These are phyloP conservation scores for Phytophthora pseudosyringae DNA, from an alignment of 352 stramenopile species.

Conservation along the genomic window DNA sequence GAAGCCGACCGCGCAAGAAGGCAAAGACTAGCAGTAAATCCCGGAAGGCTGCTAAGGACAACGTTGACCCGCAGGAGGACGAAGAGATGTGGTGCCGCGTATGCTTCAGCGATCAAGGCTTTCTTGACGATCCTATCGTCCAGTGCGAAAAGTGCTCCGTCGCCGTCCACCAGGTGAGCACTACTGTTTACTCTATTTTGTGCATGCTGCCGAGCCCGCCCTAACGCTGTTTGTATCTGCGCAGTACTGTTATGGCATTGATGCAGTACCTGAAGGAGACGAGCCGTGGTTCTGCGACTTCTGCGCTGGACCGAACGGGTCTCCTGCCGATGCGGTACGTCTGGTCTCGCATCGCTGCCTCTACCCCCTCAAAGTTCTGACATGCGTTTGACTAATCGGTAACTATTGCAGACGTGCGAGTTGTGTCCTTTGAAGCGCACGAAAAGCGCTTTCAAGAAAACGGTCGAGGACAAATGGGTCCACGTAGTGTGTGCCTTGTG, in stretches of 20 bases:
- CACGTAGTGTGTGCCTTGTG: slow-evolving; percentile 90
- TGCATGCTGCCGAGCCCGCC: background rate
- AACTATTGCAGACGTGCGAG: slow-evolving; percentile 62
- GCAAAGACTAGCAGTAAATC: slow-evolving; percentile 31
- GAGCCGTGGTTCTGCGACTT: slow-evolving; percentile 88
- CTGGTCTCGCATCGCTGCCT: slow-evolving; percentile 1
- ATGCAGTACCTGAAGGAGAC: slow-evolving; percentile 79
- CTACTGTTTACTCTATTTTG: background rate
- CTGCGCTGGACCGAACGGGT: slow-evolving; percentile 53
- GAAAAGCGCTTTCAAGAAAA: slow-evolving; percentile 87
- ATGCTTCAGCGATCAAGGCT: slow-evolving; percentile 89
- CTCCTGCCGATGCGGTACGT: slow-evolving; percentile 60
- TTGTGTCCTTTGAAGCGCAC: slow-evolving; percentile 75
- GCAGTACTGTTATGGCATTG: slow-evolving; percentile 90
- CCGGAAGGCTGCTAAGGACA: slow-evolving; percentile 25
- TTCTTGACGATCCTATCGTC: slow-evolving; percentile 88
- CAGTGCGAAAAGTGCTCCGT: slow-evolving; percentile 88
- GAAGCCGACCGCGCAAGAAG: slow-evolving; percentile 44
- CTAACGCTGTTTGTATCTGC: slow-evolving; percentile 22
- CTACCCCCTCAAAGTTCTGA: background rate
- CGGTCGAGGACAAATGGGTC: slow-evolving; percentile 76
- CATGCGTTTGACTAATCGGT: slow-evolving; percentile 1
- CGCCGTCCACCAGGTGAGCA: slow-evolving; percentile 81
- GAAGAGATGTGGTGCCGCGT: slow-evolving; percentile 91
- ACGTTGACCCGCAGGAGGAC: slow-evolving; percentile 69